phyloP scores from a whole-genome alignment of 2,329 filamentous ascomycete species.

The Fusarium sp. region DNA sequence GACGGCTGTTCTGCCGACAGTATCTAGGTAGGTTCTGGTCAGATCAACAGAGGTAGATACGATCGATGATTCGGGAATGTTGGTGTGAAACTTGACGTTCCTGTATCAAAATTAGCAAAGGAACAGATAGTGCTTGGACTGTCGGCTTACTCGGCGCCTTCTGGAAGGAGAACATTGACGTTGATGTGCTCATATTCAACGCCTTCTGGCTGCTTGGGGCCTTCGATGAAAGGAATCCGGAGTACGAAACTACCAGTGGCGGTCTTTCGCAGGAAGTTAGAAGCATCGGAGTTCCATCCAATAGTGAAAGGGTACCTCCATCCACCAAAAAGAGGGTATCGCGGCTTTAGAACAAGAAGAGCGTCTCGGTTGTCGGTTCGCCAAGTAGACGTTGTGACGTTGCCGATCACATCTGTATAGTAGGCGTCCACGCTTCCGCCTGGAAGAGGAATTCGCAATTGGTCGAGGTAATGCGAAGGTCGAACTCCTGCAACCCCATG shows the following conservation, averaged over 20 bases:
- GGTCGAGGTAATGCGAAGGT: slow-evolving; percentile 80
- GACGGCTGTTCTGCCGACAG: slow-evolving; percentile 84
- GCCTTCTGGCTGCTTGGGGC: slow-evolving; percentile 85
- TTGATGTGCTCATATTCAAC: slow-evolving; percentile 85
- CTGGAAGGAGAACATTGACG: slow-evolving; percentile 85
- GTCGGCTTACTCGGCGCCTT: slow-evolving; percentile 80
- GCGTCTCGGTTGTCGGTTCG: slow-evolving; percentile 79
- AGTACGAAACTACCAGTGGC: slow-evolving; percentile 79
- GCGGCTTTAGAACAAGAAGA: slow-evolving; percentile 88
- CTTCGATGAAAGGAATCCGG: slow-evolving; percentile 92
- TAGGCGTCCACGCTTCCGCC: slow-evolving; percentile 87
- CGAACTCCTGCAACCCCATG: slow-evolving; percentile 49
- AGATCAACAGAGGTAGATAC: slow-evolving; percentile 66
- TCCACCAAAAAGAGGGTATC: slow-evolving; percentile 95
- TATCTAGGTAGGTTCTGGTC: slow-evolving; percentile 95
- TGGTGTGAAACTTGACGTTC: slow-evolving; percentile 80
- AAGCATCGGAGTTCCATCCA: slow-evolving; percentile 91
- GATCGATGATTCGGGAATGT: slow-evolving; percentile 71
- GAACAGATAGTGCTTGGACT: neutral
- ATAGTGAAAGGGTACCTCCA: slow-evolving; percentile 99
- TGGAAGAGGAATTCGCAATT: slow-evolving; percentile 81
- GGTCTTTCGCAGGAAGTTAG: slow-evolving; percentile 75
- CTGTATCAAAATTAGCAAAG: slow-evolving; percentile 60
- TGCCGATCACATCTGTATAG: slow-evolving; percentile 95
- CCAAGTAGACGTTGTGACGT: slow-evolving; percentile 94